A percentile compares a stretch with the other conserved stretches of the same genome.
Evolutionary conservation across 1,284 basidiomycete genomes (phyloP).

Genomic region (Pseudozyma sp.): DNA sequence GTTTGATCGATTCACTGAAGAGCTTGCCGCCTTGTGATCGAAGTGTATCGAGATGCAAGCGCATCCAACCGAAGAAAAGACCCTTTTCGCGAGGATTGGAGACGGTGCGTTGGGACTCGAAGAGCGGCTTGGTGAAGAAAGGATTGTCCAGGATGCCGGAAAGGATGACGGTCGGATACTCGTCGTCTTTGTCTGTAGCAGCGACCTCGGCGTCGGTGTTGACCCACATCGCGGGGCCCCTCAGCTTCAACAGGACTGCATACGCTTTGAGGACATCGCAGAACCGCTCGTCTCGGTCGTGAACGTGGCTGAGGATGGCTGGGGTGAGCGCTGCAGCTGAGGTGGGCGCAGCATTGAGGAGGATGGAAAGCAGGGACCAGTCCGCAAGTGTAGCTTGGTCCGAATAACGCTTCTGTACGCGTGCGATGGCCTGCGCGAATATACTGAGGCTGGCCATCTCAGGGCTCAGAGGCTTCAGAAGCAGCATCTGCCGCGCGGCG

Average conservation of each 20-base stretch:
- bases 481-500: slow-evolving; percentile 42
- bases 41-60: slow-evolving; percentile 47
- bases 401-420: slow-evolving; percentile 19
- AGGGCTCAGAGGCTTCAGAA: slow-evolving; percentile 29
- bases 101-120: slow-evolving; percentile 27
- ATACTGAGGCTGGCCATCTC: slow-evolving; percentile 23
- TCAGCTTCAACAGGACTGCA: slow-evolving; percentile 33
- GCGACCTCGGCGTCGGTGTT: background rate
- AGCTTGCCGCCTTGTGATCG: slow-evolving; percentile 19
- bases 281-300: slow-evolving; percentile 43
- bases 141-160: slow-evolving; percentile 60
- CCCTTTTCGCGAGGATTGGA: slow-evolving; percentile 32
- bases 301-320: slow-evolving; percentile 40
- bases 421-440: slow-evolving; percentile 19
- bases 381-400: slow-evolving; percentile 21
- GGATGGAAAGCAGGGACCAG: slow-evolving; percentile 42
- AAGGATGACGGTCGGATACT: slow-evolving; percentile 53
- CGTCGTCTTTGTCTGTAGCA: slow-evolving; percentile 18
- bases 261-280: slow-evolving; percentile 48
- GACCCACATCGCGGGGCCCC: slow-evolving; percentile 44
- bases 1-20: slow-evolving; percentile 58
- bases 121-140: slow-evolving; percentile 37
- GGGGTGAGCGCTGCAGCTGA: slow-evolving; percentile 28
- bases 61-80: slow-evolving; percentile 52
- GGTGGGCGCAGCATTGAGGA: slow-evolving; percentile 37